Conservation (phyloP, 345 rosid species). For the Hypericum androsaemum region DNA sequence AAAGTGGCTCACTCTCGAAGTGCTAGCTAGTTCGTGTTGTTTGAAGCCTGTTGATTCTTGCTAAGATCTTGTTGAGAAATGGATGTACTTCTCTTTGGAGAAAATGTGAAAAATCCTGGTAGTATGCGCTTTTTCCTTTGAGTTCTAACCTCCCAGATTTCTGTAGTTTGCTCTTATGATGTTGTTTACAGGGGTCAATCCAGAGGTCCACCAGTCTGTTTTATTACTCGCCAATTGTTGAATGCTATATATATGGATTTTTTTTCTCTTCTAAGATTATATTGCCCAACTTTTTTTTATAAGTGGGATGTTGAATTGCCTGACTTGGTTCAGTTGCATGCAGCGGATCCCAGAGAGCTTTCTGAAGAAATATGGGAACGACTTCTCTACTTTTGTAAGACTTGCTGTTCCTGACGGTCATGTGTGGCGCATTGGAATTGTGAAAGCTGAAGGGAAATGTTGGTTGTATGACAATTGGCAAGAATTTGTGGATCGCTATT, state of each 20-base stretch:
- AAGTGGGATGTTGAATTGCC: not conserved
- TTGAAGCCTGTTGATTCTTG: no score
- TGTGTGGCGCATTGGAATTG: slow-evolving; percentile 65
- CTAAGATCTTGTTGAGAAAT: no score
- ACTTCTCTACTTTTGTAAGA: slow-evolving; percentile 52
- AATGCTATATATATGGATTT: not conserved
- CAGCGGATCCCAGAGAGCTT: slow-evolving; percentile 87
- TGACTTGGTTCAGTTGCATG: slow-evolving; percentile 25
- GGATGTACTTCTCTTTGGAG: no score
- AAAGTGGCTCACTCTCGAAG: no score
- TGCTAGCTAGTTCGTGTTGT: no score
- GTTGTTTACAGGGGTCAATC: no score
- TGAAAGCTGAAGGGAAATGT: slow-evolving; percentile 52
- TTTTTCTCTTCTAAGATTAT: not conserved
- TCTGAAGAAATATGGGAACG: slow-evolving; percentile 62
- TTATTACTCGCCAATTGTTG: no score
- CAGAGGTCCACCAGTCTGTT: not conserved
- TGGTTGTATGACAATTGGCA: slow-evolving; percentile 87
- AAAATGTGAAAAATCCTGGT: no score
- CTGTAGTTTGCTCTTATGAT: no score
- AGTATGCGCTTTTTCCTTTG: no score
- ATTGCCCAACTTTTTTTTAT: slow-evolving; percentile 3
- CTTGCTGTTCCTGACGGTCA: slow-evolving; percentile 73
- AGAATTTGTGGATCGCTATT: slow-evolving; percentile 67
- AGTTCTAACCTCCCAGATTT: no score